phyloP scores from a whole-genome alignment of 192 early-diverging fungal genomes.

The Coemansia asiatica region DNA sequence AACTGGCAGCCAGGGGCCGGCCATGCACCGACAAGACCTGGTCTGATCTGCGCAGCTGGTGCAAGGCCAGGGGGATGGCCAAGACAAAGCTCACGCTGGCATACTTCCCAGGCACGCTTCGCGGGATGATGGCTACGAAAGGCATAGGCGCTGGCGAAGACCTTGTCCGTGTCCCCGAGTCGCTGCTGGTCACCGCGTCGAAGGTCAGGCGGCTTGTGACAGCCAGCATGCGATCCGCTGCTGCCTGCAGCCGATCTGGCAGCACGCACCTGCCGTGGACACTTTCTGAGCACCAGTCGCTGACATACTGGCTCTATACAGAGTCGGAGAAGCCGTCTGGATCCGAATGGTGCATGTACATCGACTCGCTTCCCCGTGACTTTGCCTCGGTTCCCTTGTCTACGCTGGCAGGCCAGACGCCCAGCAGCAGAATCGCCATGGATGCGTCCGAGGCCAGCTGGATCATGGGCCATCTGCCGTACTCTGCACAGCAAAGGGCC shows the following conservation, averaged over 20 bases:
- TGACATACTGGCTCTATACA: constrained; percentile 32
- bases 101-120: constrained; percentile 40
- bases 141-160: constrained; percentile 32
- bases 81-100: constrained; percentile 37
- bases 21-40: constrained; percentile 25
- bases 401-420: constrained; percentile 23
- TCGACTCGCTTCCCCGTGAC: constrained; percentile 29
- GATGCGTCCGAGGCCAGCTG: constrained; percentile 9
- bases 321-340: constrained; percentile 1
- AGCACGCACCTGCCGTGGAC: background rate
- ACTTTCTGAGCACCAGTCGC: constrained; percentile 43
- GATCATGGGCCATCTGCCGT: constrained; percentile 32
- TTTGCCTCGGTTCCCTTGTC: constrained; percentile 42
- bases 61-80: constrained; percentile 29
- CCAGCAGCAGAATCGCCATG: constrained; percentile 8
- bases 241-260: background rate
- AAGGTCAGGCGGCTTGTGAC: constrained; percentile 14
- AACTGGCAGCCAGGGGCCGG: background rate
- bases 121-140: constrained; percentile 53
- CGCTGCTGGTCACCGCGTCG: constrained; percentile 42
- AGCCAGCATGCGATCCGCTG: background rate
- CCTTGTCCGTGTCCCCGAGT: constrained; percentile 39
- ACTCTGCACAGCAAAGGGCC: constrained; percentile 11
- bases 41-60: constrained; percentile 36
- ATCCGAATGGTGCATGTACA: constrained; percentile 30